A percentile compares a stretch with the other conserved stretches of the same genome.
phyloP scores from a whole-genome alignment of 2,329 filamentous ascomycete genomes.

The Chrysoporthe puriensis region DNA sequence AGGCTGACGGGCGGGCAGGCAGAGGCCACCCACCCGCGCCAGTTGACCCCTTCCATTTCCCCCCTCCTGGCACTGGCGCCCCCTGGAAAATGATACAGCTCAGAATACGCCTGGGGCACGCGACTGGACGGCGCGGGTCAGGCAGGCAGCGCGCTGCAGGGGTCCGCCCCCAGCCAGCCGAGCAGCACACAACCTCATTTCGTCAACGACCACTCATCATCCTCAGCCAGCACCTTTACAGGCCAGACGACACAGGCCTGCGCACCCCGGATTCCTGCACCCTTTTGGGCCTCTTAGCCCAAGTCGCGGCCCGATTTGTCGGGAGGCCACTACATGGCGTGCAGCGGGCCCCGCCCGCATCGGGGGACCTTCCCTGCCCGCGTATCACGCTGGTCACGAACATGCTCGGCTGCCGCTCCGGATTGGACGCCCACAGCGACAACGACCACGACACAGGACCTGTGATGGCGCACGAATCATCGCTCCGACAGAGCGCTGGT shows the following conservation, averaged over 20 bases:
- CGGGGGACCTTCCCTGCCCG: slow-evolving; percentile 2
- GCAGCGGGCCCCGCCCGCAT: neutral
- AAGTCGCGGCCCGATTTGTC: slow-evolving; percentile 19
- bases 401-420: neutral
- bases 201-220: slow-evolving; percentile 22
- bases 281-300: slow-evolving; percentile 1
- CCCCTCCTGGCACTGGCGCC: neutral
- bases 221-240: slow-evolving; percentile 2
- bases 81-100: slow-evolving; percentile 1
- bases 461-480: slow-evolving; percentile 4
- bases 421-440: slow-evolving; percentile 8
- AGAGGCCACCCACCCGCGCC: neutral
- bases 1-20: neutral
- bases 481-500: neutral
- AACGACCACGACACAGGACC: neutral
- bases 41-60: neutral
- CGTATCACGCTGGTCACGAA: slow-evolving; percentile 13
- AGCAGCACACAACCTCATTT: slow-evolving; percentile 16
- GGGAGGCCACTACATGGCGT: neutral
- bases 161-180: neutral
- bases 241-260: slow-evolving; percentile 20
- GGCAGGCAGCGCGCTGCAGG: neutral
- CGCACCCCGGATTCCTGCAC: slow-evolving; percentile 3
- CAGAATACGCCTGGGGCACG: neutral
- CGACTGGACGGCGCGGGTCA: neutral